Percentiles rank a stretch among this genome's conserved stretches.
Evolutionary conservation across 495 filamentous ascomycete genomes (phyloP).

Genomic region (Bacidia gigantensis): DNA sequence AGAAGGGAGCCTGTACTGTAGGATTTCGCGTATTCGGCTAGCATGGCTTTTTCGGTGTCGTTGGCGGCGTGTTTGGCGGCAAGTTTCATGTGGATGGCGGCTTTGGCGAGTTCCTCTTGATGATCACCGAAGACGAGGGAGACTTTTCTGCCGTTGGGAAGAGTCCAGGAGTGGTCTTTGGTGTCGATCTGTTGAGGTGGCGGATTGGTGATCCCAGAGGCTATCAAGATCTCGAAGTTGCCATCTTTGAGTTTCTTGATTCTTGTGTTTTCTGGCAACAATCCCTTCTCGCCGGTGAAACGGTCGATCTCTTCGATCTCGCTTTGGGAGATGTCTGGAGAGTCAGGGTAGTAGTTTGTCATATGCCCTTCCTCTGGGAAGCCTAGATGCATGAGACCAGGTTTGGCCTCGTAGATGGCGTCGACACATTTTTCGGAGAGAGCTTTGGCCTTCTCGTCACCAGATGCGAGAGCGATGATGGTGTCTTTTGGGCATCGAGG

Average conservation of each 20-base stretch:
- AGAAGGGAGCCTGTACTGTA: constrained; percentile 75
- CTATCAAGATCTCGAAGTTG: constrained; percentile 71
- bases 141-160: constrained; percentile 58
- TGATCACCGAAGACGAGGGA: constrained; percentile 79
- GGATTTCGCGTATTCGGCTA: constrained; percentile 66
- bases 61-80: constrained; percentile 70
- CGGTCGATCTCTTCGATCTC: constrained; percentile 63
- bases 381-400: constrained; percentile 68
- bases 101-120: constrained; percentile 62
- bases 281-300: constrained; percentile 60
- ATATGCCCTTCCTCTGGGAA: constrained; percentile 73
- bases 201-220: constrained; percentile 49
- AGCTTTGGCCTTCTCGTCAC: constrained; percentile 42
- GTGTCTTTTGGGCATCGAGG: constrained; percentile 55
- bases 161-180: constrained; percentile 47
- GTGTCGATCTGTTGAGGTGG: constrained; percentile 52
- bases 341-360: constrained; percentile 87
- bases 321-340: constrained; percentile 66
- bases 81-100: constrained; percentile 53
- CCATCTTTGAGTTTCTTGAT: constrained; percentile 58
- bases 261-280: constrained; percentile 77
- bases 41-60: constrained; percentile 74
- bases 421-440: constrained; percentile 49
- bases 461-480: constrained; percentile 57
- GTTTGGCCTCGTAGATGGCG: constrained; percentile 55